phyloP scores from a whole-genome alignment of 2,329 filamentous ascomycete genomes.

The Sodiomyces alkalinus region DNA sequence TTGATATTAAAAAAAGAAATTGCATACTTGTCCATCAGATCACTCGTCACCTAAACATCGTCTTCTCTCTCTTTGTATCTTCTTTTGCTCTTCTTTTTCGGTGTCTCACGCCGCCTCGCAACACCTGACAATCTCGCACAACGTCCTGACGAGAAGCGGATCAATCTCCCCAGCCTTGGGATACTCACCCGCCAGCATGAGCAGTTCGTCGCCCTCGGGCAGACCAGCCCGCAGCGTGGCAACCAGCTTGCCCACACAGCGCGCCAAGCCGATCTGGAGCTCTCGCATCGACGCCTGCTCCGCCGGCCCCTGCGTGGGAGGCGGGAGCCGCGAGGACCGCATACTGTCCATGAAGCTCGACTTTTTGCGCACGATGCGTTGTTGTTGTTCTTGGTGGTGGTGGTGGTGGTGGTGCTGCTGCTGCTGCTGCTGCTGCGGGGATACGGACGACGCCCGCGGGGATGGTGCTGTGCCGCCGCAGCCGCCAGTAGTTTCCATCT shows the following conservation, averaged over 20 bases:
- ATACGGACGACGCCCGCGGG: slow-evolving; percentile 6
- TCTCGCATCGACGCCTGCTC: slow-evolving; percentile 12
- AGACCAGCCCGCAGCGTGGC: slow-evolving; percentile 24
- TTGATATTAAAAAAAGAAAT: no score
- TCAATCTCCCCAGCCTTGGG: slow-evolving; percentile 16
- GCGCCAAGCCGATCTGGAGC: slow-evolving; percentile 32
- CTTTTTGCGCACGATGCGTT: slow-evolving; percentile 1
- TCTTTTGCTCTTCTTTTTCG: slow-evolving; percentile 2
- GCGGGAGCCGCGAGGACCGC: not conserved
- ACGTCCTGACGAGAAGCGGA: slow-evolving; percentile 21
- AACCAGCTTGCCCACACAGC: slow-evolving; percentile 35
- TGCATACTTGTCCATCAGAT: no score
- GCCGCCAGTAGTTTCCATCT: slow-evolving; percentile 9
- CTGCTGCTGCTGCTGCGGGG: slow-evolving; percentile 1
- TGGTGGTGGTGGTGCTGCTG: no score
- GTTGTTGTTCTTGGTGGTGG: no score
- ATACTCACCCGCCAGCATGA: slow-evolving; percentile 2
- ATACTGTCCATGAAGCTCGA: slow-evolving; percentile 1
- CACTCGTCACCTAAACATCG: no score
- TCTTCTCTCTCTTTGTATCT: no score
- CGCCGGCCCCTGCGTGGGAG: not conserved
- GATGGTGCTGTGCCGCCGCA: slow-evolving; percentile 6
- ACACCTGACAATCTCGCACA: slow-evolving; percentile 25
- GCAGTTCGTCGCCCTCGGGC: slow-evolving; percentile 3
- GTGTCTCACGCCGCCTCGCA: slow-evolving; percentile 8